phyloP scores from a whole-genome alignment of 305 asterid species.

The Lippia alba region DNA sequence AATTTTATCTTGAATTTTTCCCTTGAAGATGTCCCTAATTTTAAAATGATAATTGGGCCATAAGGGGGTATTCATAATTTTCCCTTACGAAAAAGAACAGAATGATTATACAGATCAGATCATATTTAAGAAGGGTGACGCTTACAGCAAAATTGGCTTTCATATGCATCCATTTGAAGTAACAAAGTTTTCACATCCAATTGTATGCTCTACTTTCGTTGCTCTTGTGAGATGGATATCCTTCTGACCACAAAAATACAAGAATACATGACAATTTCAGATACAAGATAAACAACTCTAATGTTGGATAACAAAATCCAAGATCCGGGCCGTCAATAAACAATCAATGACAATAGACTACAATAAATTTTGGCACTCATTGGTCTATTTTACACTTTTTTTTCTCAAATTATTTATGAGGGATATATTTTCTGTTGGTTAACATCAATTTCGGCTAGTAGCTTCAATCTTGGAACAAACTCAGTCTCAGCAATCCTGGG shows the following conservation, averaged over 20 bases:
- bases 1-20: too few relatives aligned
- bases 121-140: too few relatives aligned
- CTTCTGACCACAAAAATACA: constrained; percentile 24
- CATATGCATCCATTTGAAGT: not conserved
- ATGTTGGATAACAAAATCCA: constrained; percentile 15
- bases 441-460: constrained; percentile 16
- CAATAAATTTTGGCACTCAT: not conserved
- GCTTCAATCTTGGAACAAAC: constrained; percentile 19
- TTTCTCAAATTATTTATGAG: not conserved
- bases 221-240: constrained; percentile 7
- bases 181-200: not conserved
- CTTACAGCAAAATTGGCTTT: not conserved
- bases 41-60: too few relatives aligned
- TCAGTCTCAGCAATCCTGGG: constrained; percentile 21
- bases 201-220: not conserved
- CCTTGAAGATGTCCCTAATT: too few relatives aligned
- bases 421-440: constrained; percentile 9
- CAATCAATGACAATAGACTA: constrained; percentile 12
- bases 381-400: constrained; percentile 17
- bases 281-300: constrained; percentile 20
- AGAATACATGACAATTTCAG: constrained; percentile 17
- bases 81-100: too few relatives aligned
- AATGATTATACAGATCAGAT: too few relatives aligned
- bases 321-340: constrained; percentile 14
- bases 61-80: too few relatives aligned